A percentile compares a stretch with the other conserved stretches of the same genome.
phyloP scores from a whole-genome alignment of 257 asterid species.

The Jacaranda copaia region DNA sequence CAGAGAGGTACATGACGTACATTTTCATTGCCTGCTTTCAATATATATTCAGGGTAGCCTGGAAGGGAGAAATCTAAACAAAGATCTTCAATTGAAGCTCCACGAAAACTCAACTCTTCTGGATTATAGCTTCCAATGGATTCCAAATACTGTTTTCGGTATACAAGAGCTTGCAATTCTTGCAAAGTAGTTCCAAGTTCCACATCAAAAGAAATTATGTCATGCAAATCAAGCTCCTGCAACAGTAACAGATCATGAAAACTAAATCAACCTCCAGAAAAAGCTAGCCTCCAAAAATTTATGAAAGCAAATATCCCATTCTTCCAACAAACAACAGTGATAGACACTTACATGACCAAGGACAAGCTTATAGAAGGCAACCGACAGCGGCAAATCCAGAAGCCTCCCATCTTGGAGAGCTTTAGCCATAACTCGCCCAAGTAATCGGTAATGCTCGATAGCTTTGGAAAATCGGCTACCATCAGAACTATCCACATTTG shows the following conservation, averaged over 20 bases:
- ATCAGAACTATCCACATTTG: slow-evolving; percentile 67
- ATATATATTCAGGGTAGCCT: slow-evolving; percentile 84
- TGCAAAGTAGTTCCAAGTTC: slow-evolving; percentile 87
- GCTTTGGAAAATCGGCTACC: slow-evolving; percentile 72
- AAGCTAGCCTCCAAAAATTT: background rate
- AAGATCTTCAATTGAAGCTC: slow-evolving; percentile 86
- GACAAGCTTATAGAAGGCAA: slow-evolving; percentile 82
- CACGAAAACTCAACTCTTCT: slow-evolving; percentile 69
- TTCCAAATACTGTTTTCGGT: slow-evolving; percentile 71
- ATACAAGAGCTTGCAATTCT: slow-evolving; percentile 91
- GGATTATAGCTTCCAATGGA: slow-evolving; percentile 57
- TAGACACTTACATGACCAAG: slow-evolving; percentile 77
- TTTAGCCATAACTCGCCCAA: slow-evolving; percentile 96
- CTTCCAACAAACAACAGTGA: background rate
- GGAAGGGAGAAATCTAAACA: slow-evolving; percentile 96
- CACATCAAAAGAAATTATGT: slow-evolving; percentile 76
- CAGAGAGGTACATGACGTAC: slow-evolving; percentile 49
- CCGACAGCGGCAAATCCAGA: slow-evolving; percentile 88
- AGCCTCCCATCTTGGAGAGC: slow-evolving; percentile 99
- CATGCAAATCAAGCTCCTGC: slow-evolving; percentile 96
- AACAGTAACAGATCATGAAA: slow-evolving; percentile 34
- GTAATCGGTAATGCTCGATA: slow-evolving; percentile 76
- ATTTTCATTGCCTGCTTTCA: slow-evolving; percentile 72
- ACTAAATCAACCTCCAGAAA: slow-evolving; percentile 14
- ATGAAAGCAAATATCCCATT: background rate